Conservation (phyloP, 352 stramenopile genomes). For the Phytophthora sp. region DNA sequence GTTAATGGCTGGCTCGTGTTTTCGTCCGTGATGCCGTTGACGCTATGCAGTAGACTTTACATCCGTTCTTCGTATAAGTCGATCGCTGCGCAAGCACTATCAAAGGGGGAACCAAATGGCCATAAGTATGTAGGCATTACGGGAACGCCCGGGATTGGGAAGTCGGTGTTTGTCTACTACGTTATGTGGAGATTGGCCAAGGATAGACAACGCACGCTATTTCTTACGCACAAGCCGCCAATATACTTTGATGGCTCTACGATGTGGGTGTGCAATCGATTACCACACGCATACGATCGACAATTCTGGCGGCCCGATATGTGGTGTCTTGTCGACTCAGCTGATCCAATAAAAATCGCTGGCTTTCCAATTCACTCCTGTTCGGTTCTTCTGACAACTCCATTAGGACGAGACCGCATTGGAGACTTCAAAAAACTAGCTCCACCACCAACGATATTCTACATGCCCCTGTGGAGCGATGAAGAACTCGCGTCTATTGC, state of each 20-base stretch:
- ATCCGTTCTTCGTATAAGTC: background rate
- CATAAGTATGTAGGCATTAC: slow-evolving; percentile 21
- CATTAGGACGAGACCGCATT: slow-evolving; percentile 23
- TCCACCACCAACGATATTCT: slow-evolving; percentile 17
- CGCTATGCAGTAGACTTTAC: background rate
- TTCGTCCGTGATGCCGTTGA: background rate
- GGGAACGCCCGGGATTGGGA: slow-evolving; percentile 8
- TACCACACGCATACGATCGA: slow-evolving; percentile 1
- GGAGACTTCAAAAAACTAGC: slow-evolving; percentile 29
- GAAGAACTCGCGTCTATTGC: slow-evolving; percentile 29
- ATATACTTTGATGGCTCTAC: slow-evolving; percentile 28
- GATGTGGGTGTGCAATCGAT: background rate
- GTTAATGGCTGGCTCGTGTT: background rate
- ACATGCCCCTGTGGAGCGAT: slow-evolving; percentile 33
- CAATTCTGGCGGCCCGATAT: slow-evolving; percentile 18
- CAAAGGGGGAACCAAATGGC: background rate
- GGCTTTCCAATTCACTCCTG: background rate
- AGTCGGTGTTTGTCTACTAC: slow-evolving; percentile 17
- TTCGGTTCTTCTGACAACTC: slow-evolving; percentile 25
- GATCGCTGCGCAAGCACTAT: background rate
- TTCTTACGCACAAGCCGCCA: slow-evolving; percentile 10
- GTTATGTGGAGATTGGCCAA: slow-evolving; percentile 28
- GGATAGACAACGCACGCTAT: slow-evolving; percentile 27
- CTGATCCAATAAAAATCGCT: slow-evolving; percentile 16
- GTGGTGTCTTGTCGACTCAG: slow-evolving; percentile 34